phyloP scores from a whole-genome alignment of 306 rosid species.

The Citrullus amarus region DNA sequence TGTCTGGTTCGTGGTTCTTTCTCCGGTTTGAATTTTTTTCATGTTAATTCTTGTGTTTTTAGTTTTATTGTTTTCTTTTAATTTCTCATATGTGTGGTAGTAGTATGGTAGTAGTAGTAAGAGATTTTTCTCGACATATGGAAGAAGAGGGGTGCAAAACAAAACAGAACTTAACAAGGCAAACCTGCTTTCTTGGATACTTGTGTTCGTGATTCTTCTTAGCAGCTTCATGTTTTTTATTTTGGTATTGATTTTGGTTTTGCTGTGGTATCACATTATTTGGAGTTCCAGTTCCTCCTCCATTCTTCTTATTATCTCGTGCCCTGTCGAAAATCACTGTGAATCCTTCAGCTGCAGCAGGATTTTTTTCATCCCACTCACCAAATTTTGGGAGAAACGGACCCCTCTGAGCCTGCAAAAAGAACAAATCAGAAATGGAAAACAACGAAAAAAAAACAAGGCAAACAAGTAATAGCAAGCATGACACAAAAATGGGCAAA shows the following conservation, averaged over 20 bases:
- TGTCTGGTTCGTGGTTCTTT: too few species aligned
- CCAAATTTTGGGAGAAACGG: conserved; percentile 70
- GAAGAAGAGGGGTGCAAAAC: too few species aligned
- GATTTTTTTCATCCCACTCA: conserved; percentile 93
- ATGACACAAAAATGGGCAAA: neutral
- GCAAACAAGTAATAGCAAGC: neutral
- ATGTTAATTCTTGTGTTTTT: too few species aligned
- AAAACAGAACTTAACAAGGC: neutral
- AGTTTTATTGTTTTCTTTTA: too few species aligned
- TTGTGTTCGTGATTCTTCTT: conserved; percentile 15
- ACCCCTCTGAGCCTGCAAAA: conserved; percentile 34
- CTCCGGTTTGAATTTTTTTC: too few species aligned
- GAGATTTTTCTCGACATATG: too few species aligned
- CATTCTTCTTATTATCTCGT: conserved; percentile 59
- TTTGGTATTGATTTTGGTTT: neutral
- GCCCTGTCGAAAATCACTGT: conserved; percentile 73
- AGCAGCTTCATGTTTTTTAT: conserved; percentile 11
- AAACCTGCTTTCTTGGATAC: conserved; percentile 22
- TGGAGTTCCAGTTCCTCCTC: conserved; percentile 16
- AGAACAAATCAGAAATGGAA: neutral
- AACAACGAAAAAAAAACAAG: neutral
- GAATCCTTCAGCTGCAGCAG: conserved; percentile 68
- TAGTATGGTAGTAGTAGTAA: too few species aligned
- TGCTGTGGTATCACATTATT: conserved; percentile 19
- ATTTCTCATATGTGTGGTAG: too few species aligned